Evolutionary conservation across 1,284 basidiomycete genomes (phyloP), one percentile per base, ranked within the genome.

Genomic region (Tilletia caries): DNA sequence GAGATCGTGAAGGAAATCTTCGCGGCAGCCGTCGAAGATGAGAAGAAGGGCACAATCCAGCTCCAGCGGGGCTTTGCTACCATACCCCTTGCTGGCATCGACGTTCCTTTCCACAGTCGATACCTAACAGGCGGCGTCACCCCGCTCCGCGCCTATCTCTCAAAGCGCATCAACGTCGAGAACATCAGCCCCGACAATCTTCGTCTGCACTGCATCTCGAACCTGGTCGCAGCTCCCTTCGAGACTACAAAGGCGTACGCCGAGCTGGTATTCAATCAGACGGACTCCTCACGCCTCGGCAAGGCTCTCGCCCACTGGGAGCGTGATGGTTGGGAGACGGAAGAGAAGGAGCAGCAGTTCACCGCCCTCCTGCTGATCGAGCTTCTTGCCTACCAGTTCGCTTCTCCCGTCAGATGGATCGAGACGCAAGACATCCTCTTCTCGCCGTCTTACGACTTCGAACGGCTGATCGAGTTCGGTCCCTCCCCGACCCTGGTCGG

Each of bases 81-180:
- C 66, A 80, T 80, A 58, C 79, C 79, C 23, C 72, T 80, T 13
- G 93, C 95, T 43, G 95, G 95, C 79, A 98, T 98, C 79, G 95
- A 98, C 79, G 95, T 98, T 13, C 95, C 96, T 13, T 98, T 98
- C 91, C 95, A 98, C 85, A 95, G 95, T 10, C 91, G 93, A 77
- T 98, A 98, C 86, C 89, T 98, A 54, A 74, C 62, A 95, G 95
- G 96, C 37, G 96, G 95, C 84, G 96, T 98, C 65, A 89, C 98
- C 89, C 93, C 93, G 3, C 95, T 95, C 91, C 89, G 93, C 75
- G 71, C 83, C 92, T 95, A 98, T 85, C 87, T 98, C 25, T 95
- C 94, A 65, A 98, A 98, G 89, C 97, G 98, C 86, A 93, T 98
- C 85, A 93, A 96, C 81, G 88, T 92, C 1, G 88, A 77, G 46